A percentile compares a stretch with the other conserved stretches of the same genome.
phyloP scores from a whole-genome alignment of 768 basidiomycete species.

The Phaeotremella fagi region DNA sequence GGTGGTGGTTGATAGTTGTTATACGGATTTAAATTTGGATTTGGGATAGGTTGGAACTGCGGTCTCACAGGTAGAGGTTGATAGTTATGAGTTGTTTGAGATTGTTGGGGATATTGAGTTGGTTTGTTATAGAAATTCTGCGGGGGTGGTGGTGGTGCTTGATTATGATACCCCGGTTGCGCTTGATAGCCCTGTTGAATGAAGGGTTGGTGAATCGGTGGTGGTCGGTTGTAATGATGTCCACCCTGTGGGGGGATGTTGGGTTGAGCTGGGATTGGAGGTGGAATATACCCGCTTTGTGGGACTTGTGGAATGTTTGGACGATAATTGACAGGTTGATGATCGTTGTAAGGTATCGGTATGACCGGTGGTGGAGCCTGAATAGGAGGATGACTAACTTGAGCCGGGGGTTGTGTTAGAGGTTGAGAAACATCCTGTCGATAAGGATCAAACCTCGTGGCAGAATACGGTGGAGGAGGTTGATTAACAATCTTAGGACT shows the following conservation, averaged over 20 bases:
- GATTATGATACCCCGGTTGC: no score
- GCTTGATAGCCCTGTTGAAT: no score
- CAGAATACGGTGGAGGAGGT: background rate
- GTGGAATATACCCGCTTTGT: conserved; percentile 4
- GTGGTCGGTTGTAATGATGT: background rate
- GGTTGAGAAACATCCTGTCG: background rate
- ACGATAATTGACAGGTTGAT: conserved; percentile 3
- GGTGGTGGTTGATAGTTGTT: background rate
- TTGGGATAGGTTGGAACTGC: background rate
- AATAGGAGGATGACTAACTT: background rate
- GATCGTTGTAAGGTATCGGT: no score
- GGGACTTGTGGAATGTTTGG: conserved; percentile 2
- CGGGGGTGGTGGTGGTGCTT: no score
- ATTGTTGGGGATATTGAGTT: no score
- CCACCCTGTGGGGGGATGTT: background rate
- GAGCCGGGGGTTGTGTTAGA: background rate
- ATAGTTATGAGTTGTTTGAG: no score
- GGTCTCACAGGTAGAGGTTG: no score
- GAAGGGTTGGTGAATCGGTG: no score
- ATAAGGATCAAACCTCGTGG: background rate
- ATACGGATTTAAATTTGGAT: background rate
- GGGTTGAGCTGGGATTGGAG: background rate
- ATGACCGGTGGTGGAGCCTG: conserved; percentile 1
- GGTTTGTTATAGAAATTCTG: no score
- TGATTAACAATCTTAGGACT: background rate